phyloP scores from a whole-genome alignment of 345 rosid species.

The Raphanus sativus region DNA sequence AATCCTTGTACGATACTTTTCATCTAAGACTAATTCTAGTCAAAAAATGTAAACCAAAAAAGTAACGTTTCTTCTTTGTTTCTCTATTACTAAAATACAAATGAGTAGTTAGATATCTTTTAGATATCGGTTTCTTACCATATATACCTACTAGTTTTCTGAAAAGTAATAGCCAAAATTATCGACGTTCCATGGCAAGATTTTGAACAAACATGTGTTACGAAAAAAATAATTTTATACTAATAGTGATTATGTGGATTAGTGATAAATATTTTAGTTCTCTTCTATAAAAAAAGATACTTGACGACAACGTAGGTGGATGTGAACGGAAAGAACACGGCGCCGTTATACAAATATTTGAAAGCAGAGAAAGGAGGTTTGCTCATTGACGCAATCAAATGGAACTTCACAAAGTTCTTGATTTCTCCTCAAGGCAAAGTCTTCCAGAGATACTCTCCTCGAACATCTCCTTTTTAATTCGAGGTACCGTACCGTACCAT shows the following conservation, averaged over 20 bases:
- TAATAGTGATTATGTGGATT: neutral
- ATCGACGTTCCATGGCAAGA: too few species aligned
- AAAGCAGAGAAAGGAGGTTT: conserved; percentile 79
- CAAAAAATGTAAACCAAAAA: too few species aligned
- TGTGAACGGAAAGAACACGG: conserved; percentile 85
- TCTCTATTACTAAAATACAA: too few species aligned
- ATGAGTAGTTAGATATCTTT: neutral
- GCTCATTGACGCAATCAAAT: conserved; percentile 76
- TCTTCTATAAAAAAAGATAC: too few species aligned
- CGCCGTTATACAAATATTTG: conserved; percentile 71
- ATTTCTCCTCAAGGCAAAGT: conserved; percentile 73
- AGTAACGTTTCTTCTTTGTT: neutral
- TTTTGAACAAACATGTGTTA: neutral
- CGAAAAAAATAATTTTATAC: neutral
- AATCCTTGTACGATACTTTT: neutral
- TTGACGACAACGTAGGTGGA: conserved; percentile 47
- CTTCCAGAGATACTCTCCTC: conserved; percentile 70
- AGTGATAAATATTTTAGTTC: too few species aligned
- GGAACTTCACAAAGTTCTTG: conserved; percentile 94
- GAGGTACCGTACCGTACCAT: conserved; percentile 45
- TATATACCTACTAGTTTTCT: neutral
- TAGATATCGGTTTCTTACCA: neutral
- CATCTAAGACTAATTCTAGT: neutral
- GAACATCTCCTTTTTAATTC: conserved; percentile 74
- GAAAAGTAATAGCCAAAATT: too few species aligned